Base-by-base conservation (phyloP, 2,329 filamentous ascomycete genomes). In the Aschersonia sp. region DNA sequence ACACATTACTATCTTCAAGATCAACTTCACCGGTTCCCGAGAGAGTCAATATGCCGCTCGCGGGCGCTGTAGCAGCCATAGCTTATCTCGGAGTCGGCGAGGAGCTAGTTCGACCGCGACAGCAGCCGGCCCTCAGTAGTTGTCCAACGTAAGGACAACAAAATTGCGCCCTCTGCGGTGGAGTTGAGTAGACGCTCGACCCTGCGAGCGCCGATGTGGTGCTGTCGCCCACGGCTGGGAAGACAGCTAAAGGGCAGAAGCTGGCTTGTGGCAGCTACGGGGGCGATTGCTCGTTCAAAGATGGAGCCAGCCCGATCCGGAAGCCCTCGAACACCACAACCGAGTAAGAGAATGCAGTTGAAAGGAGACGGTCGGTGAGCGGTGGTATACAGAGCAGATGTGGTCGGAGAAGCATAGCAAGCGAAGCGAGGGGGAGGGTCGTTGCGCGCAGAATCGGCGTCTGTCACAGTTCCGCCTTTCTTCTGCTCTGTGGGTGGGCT, bases 1-100 rank as follows among this genome's bases (percentile, higher is more conserved):
- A 96, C 47, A 85, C 74, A 61, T 80, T 82, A 62, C 84, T 85
- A 58, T 82, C 80, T 56, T 77, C 75, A 52, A 70, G 68, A 57
- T 76, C 75, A 53, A 67, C 66, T 49, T 51, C 59, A 53, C 57
- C 60, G 52, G 54, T 50, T 47, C 54, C 55, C 31, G 58, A 48
- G 32, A 74, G 70, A 51, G 73, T 69, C 56, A 71, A 69, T 54
- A 71, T 70, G 56, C 68, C 65, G 56, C 69, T 65, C 60, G 69
- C 65, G 56, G 73, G 66, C 57, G 70, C 70, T 59, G 71, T 70
- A 55, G 73, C 71, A 57, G 74, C 73, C 75, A 80, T 80, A 52
- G 49, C 53, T 51, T 30, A 35, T 44, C 28, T 38, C 2, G 32
- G 7, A 28, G 31, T 31, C 51, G 50, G 51, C 47, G 47, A 47